Conservation (phyloP, 2,329 filamentous ascomycete genomes). For the Biscogniauxia sp. region DNA sequence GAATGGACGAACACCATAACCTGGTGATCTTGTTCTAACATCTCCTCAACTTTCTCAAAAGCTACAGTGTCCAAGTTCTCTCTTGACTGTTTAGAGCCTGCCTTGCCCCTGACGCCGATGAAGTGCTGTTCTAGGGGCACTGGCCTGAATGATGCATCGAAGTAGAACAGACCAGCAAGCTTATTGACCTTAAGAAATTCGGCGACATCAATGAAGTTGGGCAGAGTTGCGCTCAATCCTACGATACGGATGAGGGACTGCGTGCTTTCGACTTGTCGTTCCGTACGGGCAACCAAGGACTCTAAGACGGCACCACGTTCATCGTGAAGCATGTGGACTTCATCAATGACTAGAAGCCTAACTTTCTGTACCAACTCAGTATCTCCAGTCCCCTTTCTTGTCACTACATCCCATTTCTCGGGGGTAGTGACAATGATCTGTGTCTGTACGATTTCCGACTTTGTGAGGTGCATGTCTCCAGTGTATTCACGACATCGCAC, state of each 20-base stretch:
- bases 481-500: slow-evolving; percentile 91
- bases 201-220: slow-evolving; percentile 94
- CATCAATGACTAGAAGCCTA: slow-evolving; percentile 91
- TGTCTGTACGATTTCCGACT: slow-evolving; percentile 90
- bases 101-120: slow-evolving; percentile 90
- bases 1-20: slow-evolving; percentile 99
- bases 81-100: slow-evolving; percentile 74
- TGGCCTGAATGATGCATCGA: slow-evolving; percentile 91
- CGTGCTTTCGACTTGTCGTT: slow-evolving; percentile 95
- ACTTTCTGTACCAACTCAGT: slow-evolving; percentile 98
- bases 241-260: slow-evolving; percentile 96
- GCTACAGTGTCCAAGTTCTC: slow-evolving; percentile 86
- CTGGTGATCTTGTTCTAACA: slow-evolving; percentile 90
- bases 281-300: slow-evolving; percentile 89
- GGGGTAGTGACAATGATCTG: slow-evolving; percentile 98
- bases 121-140: slow-evolving; percentile 98
- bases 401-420: slow-evolving; percentile 99
- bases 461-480: slow-evolving; percentile 98
- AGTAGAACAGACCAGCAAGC: slow-evolving; percentile 91
- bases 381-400: slow-evolving; percentile 93
- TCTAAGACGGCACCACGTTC: slow-evolving; percentile 95
- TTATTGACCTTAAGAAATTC: slow-evolving; percentile 97
- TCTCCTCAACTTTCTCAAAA: slow-evolving; percentile 92
- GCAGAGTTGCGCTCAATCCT: slow-evolving; percentile 89
- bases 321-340: slow-evolving; percentile 99